Conservation (phyloP, 202 grass and related monocot species). For the Sporobolus alterniflorus region DNA sequence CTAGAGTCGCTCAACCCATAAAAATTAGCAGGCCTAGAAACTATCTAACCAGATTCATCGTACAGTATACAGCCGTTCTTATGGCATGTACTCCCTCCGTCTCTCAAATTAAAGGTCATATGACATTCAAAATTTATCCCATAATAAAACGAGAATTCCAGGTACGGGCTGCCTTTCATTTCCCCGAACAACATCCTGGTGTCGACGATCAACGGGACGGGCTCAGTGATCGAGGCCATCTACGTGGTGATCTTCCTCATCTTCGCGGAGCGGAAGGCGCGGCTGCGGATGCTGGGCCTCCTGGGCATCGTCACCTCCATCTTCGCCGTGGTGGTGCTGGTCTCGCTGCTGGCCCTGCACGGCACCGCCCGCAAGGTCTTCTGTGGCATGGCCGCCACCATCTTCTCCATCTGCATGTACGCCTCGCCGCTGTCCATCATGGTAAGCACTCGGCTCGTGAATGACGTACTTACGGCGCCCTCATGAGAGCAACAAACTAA, state of each 20-base stretch:
- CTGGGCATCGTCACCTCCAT: constrained; percentile 57
- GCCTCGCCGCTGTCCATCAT: constrained; percentile 97
- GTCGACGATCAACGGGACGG: constrained; percentile 88
- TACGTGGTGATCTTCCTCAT: constrained; percentile 94
- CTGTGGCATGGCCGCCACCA: constrained; percentile 80
- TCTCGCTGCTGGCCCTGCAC: constrained; percentile 80
- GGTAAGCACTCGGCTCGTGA: constrained; percentile 30
- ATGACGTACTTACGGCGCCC: neutral
- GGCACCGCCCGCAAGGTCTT: constrained; percentile 79
- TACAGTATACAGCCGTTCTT: neutral
- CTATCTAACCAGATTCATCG: neutral
- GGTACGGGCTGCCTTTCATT: constrained; percentile 93
- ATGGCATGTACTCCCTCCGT: too few species aligned
- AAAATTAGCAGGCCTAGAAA: neutral
- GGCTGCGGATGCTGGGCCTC: constrained; percentile 56
- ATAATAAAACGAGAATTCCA: too few species aligned
- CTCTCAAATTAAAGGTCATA: too few species aligned
- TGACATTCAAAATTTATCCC: too few species aligned
- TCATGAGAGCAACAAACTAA: neutral
- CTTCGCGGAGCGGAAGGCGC: constrained; percentile 55
- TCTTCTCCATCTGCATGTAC: constrained; percentile 99
- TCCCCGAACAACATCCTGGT: constrained; percentile 96
- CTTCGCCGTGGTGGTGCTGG: constrained; percentile 65
- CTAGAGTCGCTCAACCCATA: too few species aligned
- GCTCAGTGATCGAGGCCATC: constrained; percentile 69